A percentile compares a stretch with the other conserved stretches of the same genome.
These are phyloP conservation scores for Acanthamoeba castellanii DNA, from an alignment of 208 protist species.

Conservation along the genomic window DNA sequence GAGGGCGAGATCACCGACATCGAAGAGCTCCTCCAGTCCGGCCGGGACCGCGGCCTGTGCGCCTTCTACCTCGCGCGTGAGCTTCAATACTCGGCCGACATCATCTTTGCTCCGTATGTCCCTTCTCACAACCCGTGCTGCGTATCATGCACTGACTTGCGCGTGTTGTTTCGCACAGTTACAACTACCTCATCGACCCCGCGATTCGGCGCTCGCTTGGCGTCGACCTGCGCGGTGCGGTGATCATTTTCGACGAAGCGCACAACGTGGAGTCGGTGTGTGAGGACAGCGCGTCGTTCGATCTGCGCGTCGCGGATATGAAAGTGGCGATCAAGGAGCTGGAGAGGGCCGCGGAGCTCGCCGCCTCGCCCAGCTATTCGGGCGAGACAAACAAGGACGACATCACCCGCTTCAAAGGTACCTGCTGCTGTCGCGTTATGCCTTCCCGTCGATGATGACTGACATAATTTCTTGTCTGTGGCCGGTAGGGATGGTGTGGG, in stretches of 20 bases:
- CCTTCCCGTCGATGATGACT: not conserved
- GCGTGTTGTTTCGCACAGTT: not conserved
- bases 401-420: slow-evolving; percentile 25
- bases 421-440: not conserved
- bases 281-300: slow-evolving; percentile 84
- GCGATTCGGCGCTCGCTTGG: slow-evolving; percentile 91
- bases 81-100: slow-evolving; percentile 90
- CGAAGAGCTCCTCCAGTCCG: slow-evolving; percentile 94
- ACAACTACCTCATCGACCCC: slow-evolving; percentile 98
- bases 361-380: not conserved
- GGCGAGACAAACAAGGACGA: slow-evolving; percentile 66
- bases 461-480: not conserved
- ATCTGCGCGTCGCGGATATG: slow-evolving; percentile 81
- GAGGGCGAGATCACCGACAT: slow-evolving; percentile 90
- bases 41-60: slow-evolving; percentile 90
- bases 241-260: slow-evolving; percentile 97
- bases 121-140: not conserved
- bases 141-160: not conserved
- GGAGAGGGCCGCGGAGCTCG: not conserved
- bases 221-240: slow-evolving; percentile 90
- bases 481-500: slow-evolving; percentile 12
- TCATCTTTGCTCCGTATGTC: slow-evolving; percentile 95
- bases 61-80: slow-evolving; percentile 95
- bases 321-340: slow-evolving; percentile 82
- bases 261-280: slow-evolving; percentile 93